These are phyloP conservation scores for Acacia confusa DNA, from an alignment of 306 rosid species.

Conservation along the genomic window DNA sequence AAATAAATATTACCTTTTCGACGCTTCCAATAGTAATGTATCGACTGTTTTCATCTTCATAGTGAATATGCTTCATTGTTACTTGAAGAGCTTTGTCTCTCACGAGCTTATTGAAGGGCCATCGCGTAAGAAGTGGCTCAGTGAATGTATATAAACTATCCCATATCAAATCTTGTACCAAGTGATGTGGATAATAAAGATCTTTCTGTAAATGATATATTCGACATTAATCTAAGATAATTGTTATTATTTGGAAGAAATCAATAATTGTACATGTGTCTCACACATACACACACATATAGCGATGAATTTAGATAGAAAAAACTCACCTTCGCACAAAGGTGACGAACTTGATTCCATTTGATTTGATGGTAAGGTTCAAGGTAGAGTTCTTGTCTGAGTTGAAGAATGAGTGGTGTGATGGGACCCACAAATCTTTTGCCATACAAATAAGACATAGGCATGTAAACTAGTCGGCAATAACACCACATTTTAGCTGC, in stretches of 20 bases:
- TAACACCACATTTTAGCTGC: slow-evolving; percentile 91
- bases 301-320: neutral
- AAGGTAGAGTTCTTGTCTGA: slow-evolving; percentile 60
- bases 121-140: slow-evolving; percentile 68
- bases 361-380: slow-evolving; percentile 55
- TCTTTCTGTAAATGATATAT: slow-evolving; percentile 42
- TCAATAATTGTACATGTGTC: neutral
- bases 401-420: slow-evolving; percentile 64
- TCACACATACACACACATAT: too few relatives aligned
- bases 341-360: slow-evolving; percentile 66
- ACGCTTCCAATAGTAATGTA: slow-evolving; percentile 65
- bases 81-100: slow-evolving; percentile 44
- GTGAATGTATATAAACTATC: slow-evolving; percentile 56
- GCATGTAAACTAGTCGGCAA: slow-evolving; percentile 74
- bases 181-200: slow-evolving; percentile 33
- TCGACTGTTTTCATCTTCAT: slow-evolving; percentile 71
- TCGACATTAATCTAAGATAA: neutral
- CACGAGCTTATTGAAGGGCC: slow-evolving; percentile 65
- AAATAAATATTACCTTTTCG: slow-evolving; percentile 49
- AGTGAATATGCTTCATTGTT: slow-evolving; percentile 76
- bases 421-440: slow-evolving; percentile 73
- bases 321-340: slow-evolving; percentile 48
- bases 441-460: slow-evolving; percentile 84
- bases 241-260: neutral
- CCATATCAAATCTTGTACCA: slow-evolving; percentile 70